Evolutionary conservation across 192 early-diverging fungal genomes (phyloP).

Genomic region (Borealophlyctis nickersoniae): DNA sequence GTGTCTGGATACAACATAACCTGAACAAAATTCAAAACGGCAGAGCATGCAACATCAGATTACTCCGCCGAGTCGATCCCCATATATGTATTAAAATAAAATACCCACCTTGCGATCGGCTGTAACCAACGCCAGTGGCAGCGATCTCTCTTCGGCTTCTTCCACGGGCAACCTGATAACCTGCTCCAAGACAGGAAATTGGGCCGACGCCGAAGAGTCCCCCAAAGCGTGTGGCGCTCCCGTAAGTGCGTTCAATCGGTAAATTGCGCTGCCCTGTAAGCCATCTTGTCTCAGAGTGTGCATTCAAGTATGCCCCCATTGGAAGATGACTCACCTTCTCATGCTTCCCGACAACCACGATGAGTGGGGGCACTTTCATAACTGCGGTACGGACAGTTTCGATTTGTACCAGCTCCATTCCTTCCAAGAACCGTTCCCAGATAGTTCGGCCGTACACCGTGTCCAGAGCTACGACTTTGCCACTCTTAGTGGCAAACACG

Average conservation of each 20-base stretch:
- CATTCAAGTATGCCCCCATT: too few relatives aligned
- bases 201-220: background rate
- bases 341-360: slow-evolving; percentile 57
- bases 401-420: slow-evolving; percentile 42
- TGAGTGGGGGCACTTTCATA: slow-evolving; percentile 70
- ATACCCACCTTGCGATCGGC: slow-evolving; percentile 26
- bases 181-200: slow-evolving; percentile 10
- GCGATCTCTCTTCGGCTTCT: slow-evolving; percentile 24
- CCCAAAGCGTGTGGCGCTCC: slow-evolving; percentile 50
- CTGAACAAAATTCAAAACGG: slow-evolving; percentile 33
- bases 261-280: slow-evolving; percentile 13
- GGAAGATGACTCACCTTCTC: slow-evolving; percentile 27
- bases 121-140: slow-evolving; percentile 31
- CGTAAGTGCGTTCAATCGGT: slow-evolving; percentile 62
- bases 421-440: slow-evolving; percentile 70
- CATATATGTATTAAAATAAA: background rate
- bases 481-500: slow-evolving; percentile 71
- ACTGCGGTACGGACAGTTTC: slow-evolving; percentile 51
- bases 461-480: slow-evolving; percentile 81
- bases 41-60: slow-evolving; percentile 2
- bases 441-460: slow-evolving; percentile 71
- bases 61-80: too few relatives aligned
- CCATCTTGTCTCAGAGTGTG: too few relatives aligned
- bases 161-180: slow-evolving; percentile 27
- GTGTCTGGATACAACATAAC: slow-evolving; percentile 66